Conservation (phyloP, 495 filamentous ascomycete genomes). For the Chlorociboria aeruginascens region DNA sequence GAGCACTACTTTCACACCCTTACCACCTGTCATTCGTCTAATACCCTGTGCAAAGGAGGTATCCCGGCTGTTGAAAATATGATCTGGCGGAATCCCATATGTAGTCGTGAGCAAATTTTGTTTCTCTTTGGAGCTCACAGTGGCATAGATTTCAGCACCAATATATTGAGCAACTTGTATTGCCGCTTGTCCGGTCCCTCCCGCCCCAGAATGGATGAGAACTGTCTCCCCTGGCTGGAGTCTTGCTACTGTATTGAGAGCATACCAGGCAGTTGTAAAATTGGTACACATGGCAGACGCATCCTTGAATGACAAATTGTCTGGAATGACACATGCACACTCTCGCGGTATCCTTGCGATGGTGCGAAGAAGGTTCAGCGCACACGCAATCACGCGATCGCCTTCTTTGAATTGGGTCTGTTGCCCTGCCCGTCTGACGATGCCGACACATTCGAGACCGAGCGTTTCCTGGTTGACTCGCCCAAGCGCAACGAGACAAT, state of each 20-base stretch:
- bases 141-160: constrained; percentile 45
- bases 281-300: constrained; percentile 44
- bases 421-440: constrained; percentile 36
- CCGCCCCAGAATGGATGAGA: constrained; percentile 48
- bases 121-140: constrained; percentile 39
- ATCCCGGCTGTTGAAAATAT: constrained; percentile 35
- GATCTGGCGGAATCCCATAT: constrained; percentile 37
- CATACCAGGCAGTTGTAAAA: constrained; percentile 45
- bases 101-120: constrained; percentile 33
- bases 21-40: constrained; percentile 30
- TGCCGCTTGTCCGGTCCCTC: constrained; percentile 48
- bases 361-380: constrained; percentile 31
- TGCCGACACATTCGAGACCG: constrained; percentile 39
- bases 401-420: constrained; percentile 33
- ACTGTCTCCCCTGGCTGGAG: constrained; percentile 39
- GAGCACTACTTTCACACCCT: constrained; percentile 51
- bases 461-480: too few relatives aligned
- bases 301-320: constrained; percentile 34
- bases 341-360: constrained; percentile 25
- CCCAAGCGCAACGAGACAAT: constrained; percentile 26
- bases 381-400: constrained; percentile 35
- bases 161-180: constrained; percentile 41
- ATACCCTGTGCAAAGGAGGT: constrained; percentile 34
- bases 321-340: constrained; percentile 32
- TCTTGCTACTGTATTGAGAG: constrained; percentile 30